Conservation (phyloP, 2,329 filamentous ascomycete species). For the Alternaria rosae region DNA sequence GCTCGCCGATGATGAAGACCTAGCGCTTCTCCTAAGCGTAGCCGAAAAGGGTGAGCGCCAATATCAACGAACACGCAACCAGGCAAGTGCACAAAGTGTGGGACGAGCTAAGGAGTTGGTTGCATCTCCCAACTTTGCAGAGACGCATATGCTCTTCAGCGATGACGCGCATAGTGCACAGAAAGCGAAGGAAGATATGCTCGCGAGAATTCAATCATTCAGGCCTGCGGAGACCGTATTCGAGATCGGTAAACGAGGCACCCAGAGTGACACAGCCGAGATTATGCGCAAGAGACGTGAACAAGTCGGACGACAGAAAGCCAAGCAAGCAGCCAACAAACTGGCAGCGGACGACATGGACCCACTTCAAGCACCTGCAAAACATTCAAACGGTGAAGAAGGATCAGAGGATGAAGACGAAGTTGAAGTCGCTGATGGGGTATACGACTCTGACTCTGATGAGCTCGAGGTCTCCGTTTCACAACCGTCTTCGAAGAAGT, state of each 20-base stretch:
- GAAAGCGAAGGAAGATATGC: slow-evolving; percentile 79
- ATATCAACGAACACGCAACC: slow-evolving; percentile 87
- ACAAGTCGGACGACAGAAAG: slow-evolving; percentile 68
- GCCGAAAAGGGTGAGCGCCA: slow-evolving; percentile 89
- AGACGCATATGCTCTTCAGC: slow-evolving; percentile 81
- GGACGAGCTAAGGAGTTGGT: slow-evolving; percentile 84
- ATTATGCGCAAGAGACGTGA: slow-evolving; percentile 76
- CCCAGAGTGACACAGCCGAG: slow-evolving; percentile 70
- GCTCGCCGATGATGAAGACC: slow-evolving; percentile 76
- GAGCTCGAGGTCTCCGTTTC: slow-evolving; percentile 62
- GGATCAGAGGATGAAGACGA: slow-evolving; percentile 49
- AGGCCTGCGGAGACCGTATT: slow-evolving; percentile 95
- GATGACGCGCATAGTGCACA: slow-evolving; percentile 66
- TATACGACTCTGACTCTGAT: slow-evolving; percentile 59
- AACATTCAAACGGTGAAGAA: slow-evolving; percentile 23
- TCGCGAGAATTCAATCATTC: slow-evolving; percentile 87
- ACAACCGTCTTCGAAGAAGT: slow-evolving; percentile 45
- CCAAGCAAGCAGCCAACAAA: slow-evolving; percentile 52
- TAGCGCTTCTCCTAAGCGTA: slow-evolving; percentile 74
- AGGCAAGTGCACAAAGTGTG: slow-evolving; percentile 88
- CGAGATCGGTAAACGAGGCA: slow-evolving; percentile 79
- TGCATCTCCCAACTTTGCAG: slow-evolving; percentile 71
- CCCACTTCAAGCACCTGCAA: slow-evolving; percentile 7
- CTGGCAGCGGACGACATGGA: slow-evolving; percentile 26
- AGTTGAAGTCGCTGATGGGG: slow-evolving; percentile 41